These are phyloP conservation scores for Calycina herbarum DNA, from an alignment of 2,329 filamentous ascomycete species.

Conservation along the genomic window DNA sequence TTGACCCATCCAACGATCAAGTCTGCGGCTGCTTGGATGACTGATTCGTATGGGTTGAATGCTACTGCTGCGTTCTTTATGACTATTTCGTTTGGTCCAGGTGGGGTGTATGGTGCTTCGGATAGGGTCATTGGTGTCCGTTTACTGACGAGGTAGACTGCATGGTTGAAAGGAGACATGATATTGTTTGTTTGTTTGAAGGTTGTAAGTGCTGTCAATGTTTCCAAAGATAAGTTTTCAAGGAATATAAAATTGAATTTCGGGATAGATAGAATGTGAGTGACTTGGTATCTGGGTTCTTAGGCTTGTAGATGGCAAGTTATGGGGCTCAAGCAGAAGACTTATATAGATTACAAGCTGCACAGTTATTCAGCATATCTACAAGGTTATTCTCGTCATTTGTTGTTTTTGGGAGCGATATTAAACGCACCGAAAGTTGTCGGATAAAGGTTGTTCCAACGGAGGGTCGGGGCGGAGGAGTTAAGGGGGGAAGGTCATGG, in stretches of 20 bases:
- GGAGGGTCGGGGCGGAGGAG: no score
- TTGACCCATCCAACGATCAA: background rate
- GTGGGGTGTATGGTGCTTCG: conserved; percentile 38
- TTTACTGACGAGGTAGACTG: background rate
- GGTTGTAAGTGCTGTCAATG: background rate
- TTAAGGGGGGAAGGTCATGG: no score
- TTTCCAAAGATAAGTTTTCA: background rate
- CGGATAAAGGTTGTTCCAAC: no score
- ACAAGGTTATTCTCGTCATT: no score
- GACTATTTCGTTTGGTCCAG: conserved; percentile 41
- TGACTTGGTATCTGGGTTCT: no score
- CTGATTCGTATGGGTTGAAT: conserved; percentile 45
- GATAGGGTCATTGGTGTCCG: background rate
- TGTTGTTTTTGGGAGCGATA: no score
- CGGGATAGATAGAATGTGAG: no score
- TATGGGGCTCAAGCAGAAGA: no score
- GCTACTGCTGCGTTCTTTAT: conserved; percentile 42
- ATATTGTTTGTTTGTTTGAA: background rate
- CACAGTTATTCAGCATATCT: no score
- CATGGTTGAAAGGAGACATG: background rate
- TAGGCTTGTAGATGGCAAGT: no score
- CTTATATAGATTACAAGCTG: no score
- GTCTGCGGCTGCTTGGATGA: conserved; percentile 13
- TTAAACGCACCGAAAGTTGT: no score
- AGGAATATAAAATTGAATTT: background rate